Base-by-base conservation (phyloP, 2,329 filamentous ascomycete species). In the Fusarium illudens region DNA sequence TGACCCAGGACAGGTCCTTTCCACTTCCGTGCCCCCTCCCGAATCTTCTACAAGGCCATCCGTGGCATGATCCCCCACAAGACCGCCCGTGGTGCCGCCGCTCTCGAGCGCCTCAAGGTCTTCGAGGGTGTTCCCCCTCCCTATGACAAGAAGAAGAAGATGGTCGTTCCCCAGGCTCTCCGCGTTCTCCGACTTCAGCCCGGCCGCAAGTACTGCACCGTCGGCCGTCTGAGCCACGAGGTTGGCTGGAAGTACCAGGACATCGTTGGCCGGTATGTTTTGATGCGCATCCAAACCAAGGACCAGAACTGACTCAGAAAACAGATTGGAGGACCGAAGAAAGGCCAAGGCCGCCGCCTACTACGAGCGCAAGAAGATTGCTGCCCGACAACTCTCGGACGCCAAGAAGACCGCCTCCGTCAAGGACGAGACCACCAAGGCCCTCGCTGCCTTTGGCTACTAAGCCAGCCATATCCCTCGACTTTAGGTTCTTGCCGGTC, bases 211-310 rank as follows among this genome's bases (percentile, higher is more conserved):
- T 99, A 97, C 93, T 99, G 96, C 92, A 97, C 94, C 74, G 95
- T 99, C 77, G 96, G 96, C 78, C 91, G 96, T 86, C 88, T 99
- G 81, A 96, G 93, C 84, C 94, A 97, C 86, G 96, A 99, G 88
- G 96, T 98, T 80, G 96, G 96, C 87, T 99, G 96, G 96, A 99
- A 99, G 88, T 98, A 99, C 92, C 92, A 97, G 89, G 95, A 97
- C 82, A 94, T 99, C 81, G 96, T 99, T 86, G 92, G 91, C 79
- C 94, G 93, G 94, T 98, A 87, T 80, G 94, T 92, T 67, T 32
- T 56, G 12, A 13, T 22, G n/a, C 36, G 19, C 12, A 34, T 2
- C 22, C 13, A 22, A 13, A 51, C 30, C 6, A 11, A 17, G 30
- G 20, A 25, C 25, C 65, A 11, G 44, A 30, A 60, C 65, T 74